These are phyloP conservation scores for Claviceps pusilla DNA, from an alignment of 2,329 filamentous ascomycete genomes.

Conservation along the genomic window DNA sequence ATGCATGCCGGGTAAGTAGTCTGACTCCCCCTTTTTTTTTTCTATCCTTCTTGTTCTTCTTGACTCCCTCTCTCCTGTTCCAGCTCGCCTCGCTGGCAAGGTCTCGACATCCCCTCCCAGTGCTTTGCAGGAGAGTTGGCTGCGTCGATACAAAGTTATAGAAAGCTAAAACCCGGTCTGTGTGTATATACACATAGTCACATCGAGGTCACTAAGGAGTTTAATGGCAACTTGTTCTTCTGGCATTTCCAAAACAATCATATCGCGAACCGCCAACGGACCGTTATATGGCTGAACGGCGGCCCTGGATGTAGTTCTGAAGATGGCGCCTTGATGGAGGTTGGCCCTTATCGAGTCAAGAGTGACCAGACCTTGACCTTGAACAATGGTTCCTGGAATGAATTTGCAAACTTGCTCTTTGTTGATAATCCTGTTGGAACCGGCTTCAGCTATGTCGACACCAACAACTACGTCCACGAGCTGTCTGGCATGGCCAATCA, in stretches of 20 bases:
- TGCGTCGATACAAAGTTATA: not conserved
- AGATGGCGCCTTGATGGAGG: conserved; percentile 90
- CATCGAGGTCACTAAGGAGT: conserved; percentile 71
- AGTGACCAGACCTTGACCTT: conserved; percentile 55
- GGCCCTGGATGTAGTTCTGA: conserved; percentile 95
- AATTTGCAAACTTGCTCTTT: conserved; percentile 93
- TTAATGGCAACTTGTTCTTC: conserved; percentile 93
- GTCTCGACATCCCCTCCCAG: not conserved
- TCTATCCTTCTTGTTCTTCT: not conserved
- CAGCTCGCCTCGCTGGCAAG: not conserved
- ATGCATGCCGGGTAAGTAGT: conserved; percentile 88
- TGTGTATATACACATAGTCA: conserved; percentile 44
- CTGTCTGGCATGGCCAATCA: conserved; percentile 79
- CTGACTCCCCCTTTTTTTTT: not conserved
- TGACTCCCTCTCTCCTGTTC: not conserved
- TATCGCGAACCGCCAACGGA: conserved; percentile 79
- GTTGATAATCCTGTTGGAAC: conserved; percentile 95
- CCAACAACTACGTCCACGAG: conserved; percentile 72
- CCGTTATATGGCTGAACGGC: conserved; percentile 93
- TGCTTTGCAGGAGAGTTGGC: not conserved
- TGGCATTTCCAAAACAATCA: conserved; percentile 96
- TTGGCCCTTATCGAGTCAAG: conserved; percentile 80
- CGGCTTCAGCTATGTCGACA: conserved; percentile 90
- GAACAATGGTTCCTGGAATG: conserved; percentile 95
- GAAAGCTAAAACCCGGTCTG: not conserved